Evolutionary conservation across 305 asterid species (phyloP).

Genomic region (Caryopteris hybrid): DNA sequence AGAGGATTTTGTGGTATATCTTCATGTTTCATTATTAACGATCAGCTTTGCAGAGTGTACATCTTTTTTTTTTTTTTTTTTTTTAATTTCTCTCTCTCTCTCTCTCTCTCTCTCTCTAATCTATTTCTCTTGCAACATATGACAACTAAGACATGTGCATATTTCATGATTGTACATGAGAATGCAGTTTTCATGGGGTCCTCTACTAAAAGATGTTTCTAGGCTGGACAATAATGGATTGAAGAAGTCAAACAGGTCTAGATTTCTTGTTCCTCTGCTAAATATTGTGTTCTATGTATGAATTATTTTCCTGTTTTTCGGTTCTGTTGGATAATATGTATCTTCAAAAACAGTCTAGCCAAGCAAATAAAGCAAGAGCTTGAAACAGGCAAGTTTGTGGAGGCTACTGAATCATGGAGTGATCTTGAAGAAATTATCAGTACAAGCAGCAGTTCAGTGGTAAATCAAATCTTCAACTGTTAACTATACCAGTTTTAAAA

Average conservation of each 20-base stretch:
- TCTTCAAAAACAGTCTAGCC: constrained; percentile 59
- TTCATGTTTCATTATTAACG: background rate
- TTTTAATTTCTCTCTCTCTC: too few species aligned
- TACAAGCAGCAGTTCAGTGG: constrained; percentile 62
- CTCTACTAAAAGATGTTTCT: constrained; percentile 80
- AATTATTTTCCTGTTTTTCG: background rate
- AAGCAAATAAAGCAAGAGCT: constrained; percentile 51
- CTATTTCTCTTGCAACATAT: constrained; percentile 10
- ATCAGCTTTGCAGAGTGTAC: too few species aligned
- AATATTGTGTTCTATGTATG: background rate
- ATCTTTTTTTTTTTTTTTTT: too few species aligned
- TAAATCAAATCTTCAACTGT: constrained; percentile 11
- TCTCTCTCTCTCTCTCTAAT: too few species aligned
- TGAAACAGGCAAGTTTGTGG: constrained; percentile 44
- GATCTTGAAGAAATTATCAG: constrained; percentile 53
- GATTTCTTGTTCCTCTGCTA: background rate
- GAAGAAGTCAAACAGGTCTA: constrained; percentile 62
- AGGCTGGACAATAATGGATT: constrained; percentile 75
- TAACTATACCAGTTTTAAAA: background rate
- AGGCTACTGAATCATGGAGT: constrained; percentile 74
- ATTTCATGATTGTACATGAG: background rate
- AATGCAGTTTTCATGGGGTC: constrained; percentile 90
- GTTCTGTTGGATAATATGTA: constrained; percentile 16
- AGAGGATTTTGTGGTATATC: constrained; percentile 72
- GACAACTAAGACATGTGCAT: background rate